These are phyloP conservation scores for Exophiala oligosperma DNA, from an alignment of 2,329 filamentous ascomycete genomes.

Conservation along the genomic window DNA sequence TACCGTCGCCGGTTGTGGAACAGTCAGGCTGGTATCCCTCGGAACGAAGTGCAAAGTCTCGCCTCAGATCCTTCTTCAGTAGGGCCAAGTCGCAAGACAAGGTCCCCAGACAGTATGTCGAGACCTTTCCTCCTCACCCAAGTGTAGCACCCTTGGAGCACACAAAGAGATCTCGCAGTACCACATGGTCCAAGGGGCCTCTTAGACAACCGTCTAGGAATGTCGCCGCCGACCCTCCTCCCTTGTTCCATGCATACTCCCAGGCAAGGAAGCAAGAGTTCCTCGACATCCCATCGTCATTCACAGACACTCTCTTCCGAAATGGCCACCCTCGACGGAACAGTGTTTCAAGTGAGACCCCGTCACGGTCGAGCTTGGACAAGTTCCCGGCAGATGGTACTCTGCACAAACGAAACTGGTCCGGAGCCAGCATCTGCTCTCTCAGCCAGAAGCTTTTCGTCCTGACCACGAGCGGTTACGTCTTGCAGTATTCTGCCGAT, in stretches of 20 bases:
- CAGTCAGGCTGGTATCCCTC: constrained; percentile 24
- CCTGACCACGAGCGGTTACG: constrained; percentile 44
- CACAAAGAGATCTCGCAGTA: constrained; percentile 4
- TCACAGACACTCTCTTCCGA: constrained; percentile 62
- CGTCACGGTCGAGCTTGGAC: constrained; percentile 5
- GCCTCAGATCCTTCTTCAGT: constrained; percentile 20
- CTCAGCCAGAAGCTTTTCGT: constrained; percentile 46
- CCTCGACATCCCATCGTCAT: constrained; percentile 58
- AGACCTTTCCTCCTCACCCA: neutral
- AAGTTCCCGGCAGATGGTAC: constrained; percentile 36
- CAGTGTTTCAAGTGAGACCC: constrained; percentile 18
- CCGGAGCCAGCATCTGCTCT: constrained; percentile 38
- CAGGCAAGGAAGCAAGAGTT: constrained; percentile 76
- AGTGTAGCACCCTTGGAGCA: neutral
- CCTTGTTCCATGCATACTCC: constrained; percentile 82
- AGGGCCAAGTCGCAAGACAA: constrained; percentile 19
- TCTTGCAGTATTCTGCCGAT: constrained; percentile 47
- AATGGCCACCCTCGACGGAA: constrained; percentile 57
- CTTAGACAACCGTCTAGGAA: constrained; percentile 8
- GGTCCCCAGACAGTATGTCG: constrained; percentile 3
- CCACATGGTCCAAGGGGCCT: constrained; percentile 10
- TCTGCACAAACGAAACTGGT: constrained; percentile 37
- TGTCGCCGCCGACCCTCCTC: constrained; percentile 64
- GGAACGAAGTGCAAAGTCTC: constrained; percentile 21
- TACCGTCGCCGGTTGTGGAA: constrained; percentile 1